Conservation (phyloP, 495 filamentous ascomycete genomes). For the Daldinia bambusicola region DNA sequence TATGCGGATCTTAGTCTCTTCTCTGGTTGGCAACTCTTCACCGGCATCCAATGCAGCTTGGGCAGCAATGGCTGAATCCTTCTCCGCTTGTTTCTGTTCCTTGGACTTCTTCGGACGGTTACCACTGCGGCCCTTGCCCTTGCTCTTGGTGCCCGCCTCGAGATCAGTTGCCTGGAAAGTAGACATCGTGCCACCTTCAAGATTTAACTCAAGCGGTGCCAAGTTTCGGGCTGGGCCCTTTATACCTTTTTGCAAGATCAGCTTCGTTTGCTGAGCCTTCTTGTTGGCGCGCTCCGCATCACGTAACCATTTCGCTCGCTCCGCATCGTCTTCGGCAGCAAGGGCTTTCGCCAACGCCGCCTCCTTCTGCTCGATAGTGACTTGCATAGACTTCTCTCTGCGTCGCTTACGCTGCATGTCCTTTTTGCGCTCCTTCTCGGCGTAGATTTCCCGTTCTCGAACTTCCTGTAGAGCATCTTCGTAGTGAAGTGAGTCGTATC, state of each 20-base stretch:
- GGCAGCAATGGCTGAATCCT: slow-evolving; percentile 89
- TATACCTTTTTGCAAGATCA: slow-evolving; percentile 84
- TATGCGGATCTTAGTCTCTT: slow-evolving; percentile 71
- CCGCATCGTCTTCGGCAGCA: slow-evolving; percentile 77
- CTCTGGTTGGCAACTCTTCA: slow-evolving; percentile 78
- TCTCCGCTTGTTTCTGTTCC: slow-evolving; percentile 95
- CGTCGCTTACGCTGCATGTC: slow-evolving; percentile 98
- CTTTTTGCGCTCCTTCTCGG: slow-evolving; percentile 99
- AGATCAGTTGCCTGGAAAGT: slow-evolving; percentile 78
- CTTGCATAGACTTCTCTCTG: slow-evolving; percentile 92
- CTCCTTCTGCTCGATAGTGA: slow-evolving; percentile 84
- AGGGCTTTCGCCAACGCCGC: slow-evolving; percentile 81
- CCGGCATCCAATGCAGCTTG: slow-evolving; percentile 86
- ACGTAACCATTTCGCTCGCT: slow-evolving; percentile 77
- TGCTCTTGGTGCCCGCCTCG: slow-evolving; percentile 66
- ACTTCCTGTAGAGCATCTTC: slow-evolving; percentile 83
- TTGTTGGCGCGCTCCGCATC: slow-evolving; percentile 87
- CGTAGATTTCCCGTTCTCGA: slow-evolving; percentile 85
- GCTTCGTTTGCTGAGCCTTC: slow-evolving; percentile 85
- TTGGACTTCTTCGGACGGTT: slow-evolving; percentile 86
- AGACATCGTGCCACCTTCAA: slow-evolving; percentile 88
- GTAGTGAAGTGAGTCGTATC: slow-evolving; percentile 60
- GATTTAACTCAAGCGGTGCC: slow-evolving; percentile 78
- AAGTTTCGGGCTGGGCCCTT: slow-evolving; percentile 82
- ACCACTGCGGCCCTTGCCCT: slow-evolving; percentile 73